Percentiles rank a stretch among this genome's conserved stretches.
Evolutionary conservation across 495 filamentous ascomycete genomes (phyloP).

Genomic region (Bacidia rubella): DNA sequence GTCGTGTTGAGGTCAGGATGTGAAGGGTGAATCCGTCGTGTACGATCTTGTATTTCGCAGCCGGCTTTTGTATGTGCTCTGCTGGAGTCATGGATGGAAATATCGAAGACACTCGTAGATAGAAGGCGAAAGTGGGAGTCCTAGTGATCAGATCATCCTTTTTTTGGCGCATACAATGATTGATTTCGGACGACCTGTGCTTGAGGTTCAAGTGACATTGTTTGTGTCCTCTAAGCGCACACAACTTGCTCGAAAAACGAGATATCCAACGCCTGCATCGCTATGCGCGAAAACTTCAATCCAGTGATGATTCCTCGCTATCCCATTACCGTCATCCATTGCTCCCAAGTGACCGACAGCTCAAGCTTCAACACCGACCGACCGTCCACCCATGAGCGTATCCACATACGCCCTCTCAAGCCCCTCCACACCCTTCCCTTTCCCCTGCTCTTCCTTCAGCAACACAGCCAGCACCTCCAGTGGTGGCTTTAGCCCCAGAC

Average conservation of each 20-base stretch:
- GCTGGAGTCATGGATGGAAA: background rate
- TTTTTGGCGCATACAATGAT: too few species aligned
- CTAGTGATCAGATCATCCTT: too few species aligned
- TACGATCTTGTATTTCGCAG: background rate
- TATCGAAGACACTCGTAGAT: background rate
- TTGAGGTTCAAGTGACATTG: too few species aligned
- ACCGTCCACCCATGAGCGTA: constrained; percentile 44
- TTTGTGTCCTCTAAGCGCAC: too few species aligned
- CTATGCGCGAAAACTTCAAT: background rate
- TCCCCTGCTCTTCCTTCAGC: constrained; percentile 47
- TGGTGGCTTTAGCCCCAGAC: constrained; percentile 67
- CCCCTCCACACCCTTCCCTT: constrained; percentile 23
- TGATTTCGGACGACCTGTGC: too few species aligned
- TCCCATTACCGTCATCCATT: too few species aligned
- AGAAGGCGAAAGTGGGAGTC: background rate
- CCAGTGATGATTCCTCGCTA: too few species aligned
- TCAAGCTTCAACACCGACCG: background rate
- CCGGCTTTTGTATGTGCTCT: background rate
- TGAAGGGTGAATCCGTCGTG: constrained; percentile 23
- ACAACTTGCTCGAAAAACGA: background rate
- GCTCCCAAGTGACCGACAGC: too few species aligned
- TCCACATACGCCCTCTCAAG: constrained; percentile 67
- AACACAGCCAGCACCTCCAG: constrained; percentile 84
- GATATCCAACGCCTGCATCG: background rate
- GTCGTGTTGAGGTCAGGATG: constrained; percentile 79